Base-by-base conservation (phyloP, 2,329 filamentous ascomycete species). In the Thermomyces lanuginosus region DNA sequence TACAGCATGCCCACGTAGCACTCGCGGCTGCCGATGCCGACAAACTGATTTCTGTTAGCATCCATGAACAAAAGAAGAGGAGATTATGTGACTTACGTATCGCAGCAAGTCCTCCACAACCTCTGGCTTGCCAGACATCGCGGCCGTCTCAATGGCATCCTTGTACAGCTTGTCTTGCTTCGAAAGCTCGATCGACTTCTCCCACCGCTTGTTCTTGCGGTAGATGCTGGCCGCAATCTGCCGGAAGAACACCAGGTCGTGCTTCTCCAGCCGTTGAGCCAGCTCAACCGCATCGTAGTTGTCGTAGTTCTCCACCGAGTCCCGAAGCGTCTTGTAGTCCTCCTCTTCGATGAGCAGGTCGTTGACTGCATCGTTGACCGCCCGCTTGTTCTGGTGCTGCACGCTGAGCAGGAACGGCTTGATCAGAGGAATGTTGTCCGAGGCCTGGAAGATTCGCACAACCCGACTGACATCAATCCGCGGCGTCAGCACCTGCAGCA, bases 1-100 rank as follows among this genome's bases (percentile, higher is more conserved):
- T 98, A 98, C 25, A 98, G 69, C 84, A 98, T 98, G 49, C 84
- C 91, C n/a, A 93, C 89, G 51, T 92, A 98, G 68, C 89, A 98
- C 56, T 98, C 89, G 36, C 86, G 83, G 64, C 86, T 92, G 44
- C 91, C 89, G 58, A 98, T 93, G 49, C 98, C 89, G 46, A 98
- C 89, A 44, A 98, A 98, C 86, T 95, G 50, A 2, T 24, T 21
- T 30, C 8, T 11, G 36, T 63, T 48, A 63, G 55, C 33, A 31
- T 34, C 18, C 21, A 26, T 10, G 14, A 5, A 24, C 29, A n/a
- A 24, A 27, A 20, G 24, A 26, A 16, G n/a, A 28, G 14, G 13
- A 22, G 12, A 17, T 10, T 17, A 10, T 22, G 27, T 28, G 34
- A 82, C 86, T 76, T 72, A 93, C 86, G 58, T 98, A 98, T 59